These are phyloP conservation scores for Trametes sanguinea DNA, from an alignment of 768 basidiomycete species.

Conservation along the genomic window DNA sequence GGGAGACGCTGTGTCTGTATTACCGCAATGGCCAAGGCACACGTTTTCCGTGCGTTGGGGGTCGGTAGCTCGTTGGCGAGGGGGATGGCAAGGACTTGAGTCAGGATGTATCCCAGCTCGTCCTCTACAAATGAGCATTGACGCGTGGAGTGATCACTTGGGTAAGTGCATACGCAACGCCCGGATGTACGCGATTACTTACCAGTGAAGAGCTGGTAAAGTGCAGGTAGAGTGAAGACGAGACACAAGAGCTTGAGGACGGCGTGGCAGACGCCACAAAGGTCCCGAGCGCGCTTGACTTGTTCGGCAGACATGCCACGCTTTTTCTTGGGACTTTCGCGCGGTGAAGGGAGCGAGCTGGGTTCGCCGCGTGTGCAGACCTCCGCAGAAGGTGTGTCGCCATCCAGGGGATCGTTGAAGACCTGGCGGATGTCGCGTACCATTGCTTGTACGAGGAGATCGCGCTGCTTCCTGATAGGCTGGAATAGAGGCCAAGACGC, in stretches of 20 bases:
- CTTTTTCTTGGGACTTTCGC: conserved; percentile 65
- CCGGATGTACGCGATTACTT: conserved; percentile 11
- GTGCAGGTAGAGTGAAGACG: conserved; percentile 59
- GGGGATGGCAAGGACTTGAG: conserved; percentile 70
- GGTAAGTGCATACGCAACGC: too few species aligned
- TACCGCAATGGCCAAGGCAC: conserved; percentile 73
- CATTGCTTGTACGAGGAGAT: conserved; percentile 56
- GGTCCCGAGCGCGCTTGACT: conserved; percentile 76
- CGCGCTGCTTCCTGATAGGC: conserved; percentile 59
- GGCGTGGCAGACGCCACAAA: conserved; percentile 72
- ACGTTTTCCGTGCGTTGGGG: conserved; percentile 85
- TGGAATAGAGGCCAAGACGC: conserved; percentile 73
- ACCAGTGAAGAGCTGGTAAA: conserved; percentile 67
- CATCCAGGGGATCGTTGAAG: conserved; percentile 53
- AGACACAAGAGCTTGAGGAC: conserved; percentile 66
- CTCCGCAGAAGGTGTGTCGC: conserved; percentile 1
- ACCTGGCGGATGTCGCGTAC: conserved; percentile 69
- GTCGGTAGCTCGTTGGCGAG: conserved; percentile 70
- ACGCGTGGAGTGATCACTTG: too few species aligned
- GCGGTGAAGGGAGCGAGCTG: conserved; percentile 61
- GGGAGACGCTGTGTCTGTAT: conserved; percentile 74
- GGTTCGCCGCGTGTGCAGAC: conserved; percentile 13
- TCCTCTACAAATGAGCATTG: conserved; percentile 41
- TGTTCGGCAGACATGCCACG: conserved; percentile 76
- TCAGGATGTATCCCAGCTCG: conserved; percentile 61